Evolutionary conservation across 306 rosid genomes (phyloP).

Genomic region (Cucumis cinereus): DNA sequence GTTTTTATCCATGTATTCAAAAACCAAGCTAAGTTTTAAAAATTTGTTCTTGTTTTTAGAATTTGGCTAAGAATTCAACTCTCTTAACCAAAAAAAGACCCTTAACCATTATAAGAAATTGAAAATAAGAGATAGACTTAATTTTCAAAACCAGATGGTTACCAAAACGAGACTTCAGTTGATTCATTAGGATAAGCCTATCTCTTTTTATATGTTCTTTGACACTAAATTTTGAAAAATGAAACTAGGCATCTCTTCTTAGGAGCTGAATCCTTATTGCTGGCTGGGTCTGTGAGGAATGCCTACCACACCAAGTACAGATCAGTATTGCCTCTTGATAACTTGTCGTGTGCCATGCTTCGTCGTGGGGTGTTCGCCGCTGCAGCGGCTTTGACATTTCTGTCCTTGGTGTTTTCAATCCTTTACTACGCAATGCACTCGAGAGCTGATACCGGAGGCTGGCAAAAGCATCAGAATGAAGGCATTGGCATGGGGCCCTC

Average conservation of each 20-base stretch:
- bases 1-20: too few species aligned
- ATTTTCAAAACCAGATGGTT: too few species aligned
- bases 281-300: constrained; percentile 92
- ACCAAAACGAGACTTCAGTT: not conserved
- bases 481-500: constrained; percentile 52
- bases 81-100: too few species aligned
- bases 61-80: too few species aligned
- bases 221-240: not conserved
- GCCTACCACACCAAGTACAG: constrained; percentile 81
- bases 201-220: not conserved
- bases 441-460: constrained; percentile 85
- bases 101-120: too few species aligned
- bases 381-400: constrained; percentile 68
- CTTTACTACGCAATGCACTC: constrained; percentile 66
- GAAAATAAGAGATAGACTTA: too few species aligned
- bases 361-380: constrained; percentile 92
- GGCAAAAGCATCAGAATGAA: constrained; percentile 83
- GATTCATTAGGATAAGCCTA: not conserved
- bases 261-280: constrained; percentile 78
- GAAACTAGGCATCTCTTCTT: constrained; percentile 48
- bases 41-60: too few species aligned
- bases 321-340: constrained; percentile 13
- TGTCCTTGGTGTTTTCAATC: constrained; percentile 54
- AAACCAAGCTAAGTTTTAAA: too few species aligned
- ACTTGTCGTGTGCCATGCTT: constrained; percentile 65